Evolutionary conservation across 2,329 filamentous ascomycete species (phyloP).

Genomic region (Thyridium curvatum): DNA sequence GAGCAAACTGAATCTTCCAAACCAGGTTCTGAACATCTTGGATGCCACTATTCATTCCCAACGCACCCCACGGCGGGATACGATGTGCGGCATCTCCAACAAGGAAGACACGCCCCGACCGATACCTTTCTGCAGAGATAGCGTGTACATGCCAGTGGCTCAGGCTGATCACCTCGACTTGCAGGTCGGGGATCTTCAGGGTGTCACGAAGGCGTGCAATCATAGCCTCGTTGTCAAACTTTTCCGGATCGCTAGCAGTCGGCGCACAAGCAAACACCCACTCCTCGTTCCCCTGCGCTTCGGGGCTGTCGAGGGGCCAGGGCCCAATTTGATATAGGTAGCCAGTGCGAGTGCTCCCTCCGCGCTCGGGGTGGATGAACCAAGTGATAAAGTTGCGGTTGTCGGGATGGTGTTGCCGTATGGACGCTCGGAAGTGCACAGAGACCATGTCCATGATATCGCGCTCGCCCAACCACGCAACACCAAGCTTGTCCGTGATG

Average conservation of each 20-base stretch:
- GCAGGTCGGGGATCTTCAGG: slow-evolving; percentile 19
- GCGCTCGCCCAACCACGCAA: slow-evolving; percentile 19
- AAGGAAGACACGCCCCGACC: slow-evolving; percentile 21
- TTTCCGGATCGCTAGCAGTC: slow-evolving; percentile 14
- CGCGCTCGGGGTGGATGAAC: slow-evolving; percentile 24
- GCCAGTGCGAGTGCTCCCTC: slow-evolving; percentile 22
- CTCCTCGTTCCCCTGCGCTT: slow-evolving; percentile 17
- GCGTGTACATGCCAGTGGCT: slow-evolving; percentile 24
- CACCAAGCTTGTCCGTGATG: slow-evolving; percentile 19
- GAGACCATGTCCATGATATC: slow-evolving; percentile 25
- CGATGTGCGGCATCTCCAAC: slow-evolving; percentile 28
- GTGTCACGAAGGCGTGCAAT: slow-evolving; percentile 16
- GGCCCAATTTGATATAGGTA: slow-evolving; percentile 27
- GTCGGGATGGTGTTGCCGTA: slow-evolving; percentile 17
- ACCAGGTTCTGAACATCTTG: slow-evolving; percentile 28
- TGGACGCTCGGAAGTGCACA: slow-evolving; percentile 20
- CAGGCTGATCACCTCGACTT: slow-evolving; percentile 19
- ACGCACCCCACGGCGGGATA: slow-evolving; percentile 25
- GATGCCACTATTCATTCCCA: slow-evolving; percentile 28
- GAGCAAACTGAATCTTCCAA: slow-evolving; percentile 26
- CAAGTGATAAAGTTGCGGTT: slow-evolving; percentile 23
- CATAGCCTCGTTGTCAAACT: slow-evolving; percentile 10
- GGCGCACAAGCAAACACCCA: slow-evolving; percentile 19
- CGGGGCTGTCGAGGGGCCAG: slow-evolving; percentile 13
- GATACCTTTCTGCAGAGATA: slow-evolving; percentile 17